A percentile compares a stretch with the other conserved stretches of the same genome.
Evolutionary conservation across 139 green algal species (phyloP).

Genomic region (Desmodesmus armatus): DNA sequence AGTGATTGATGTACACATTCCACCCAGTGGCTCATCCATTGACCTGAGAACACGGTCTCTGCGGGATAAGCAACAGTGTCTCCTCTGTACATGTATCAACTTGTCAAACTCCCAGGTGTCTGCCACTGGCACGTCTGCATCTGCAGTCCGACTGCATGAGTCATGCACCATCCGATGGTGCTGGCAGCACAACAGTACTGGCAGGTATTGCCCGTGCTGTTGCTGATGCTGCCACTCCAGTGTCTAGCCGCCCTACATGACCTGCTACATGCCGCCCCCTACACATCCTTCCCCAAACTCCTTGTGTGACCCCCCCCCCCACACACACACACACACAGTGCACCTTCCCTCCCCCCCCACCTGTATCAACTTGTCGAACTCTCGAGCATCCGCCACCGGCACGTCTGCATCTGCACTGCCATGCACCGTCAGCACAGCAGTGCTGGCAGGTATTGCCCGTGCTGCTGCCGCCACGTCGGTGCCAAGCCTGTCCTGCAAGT

Average conservation of each 20-base stretch:
- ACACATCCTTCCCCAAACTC: no score
- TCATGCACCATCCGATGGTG: no score
- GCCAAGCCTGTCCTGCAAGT: slow-evolving; percentile 21
- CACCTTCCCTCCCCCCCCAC: no score
- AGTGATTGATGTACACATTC: no score
- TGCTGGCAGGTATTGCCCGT: background rate
- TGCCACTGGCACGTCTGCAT: slow-evolving; percentile 41
- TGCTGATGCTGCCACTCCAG: slow-evolving; percentile 31
- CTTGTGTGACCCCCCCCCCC: no score
- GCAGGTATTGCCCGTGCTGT: slow-evolving; percentile 7
- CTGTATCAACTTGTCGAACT: slow-evolving; percentile 1
- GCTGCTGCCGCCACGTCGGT: slow-evolving; percentile 39
- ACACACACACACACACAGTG: no score
- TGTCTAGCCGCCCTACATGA: slow-evolving; percentile 24
- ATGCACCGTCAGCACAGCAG: slow-evolving; percentile 41
- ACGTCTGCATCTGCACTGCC: slow-evolving; percentile 41
- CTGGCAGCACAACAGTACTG: slow-evolving; percentile 25
- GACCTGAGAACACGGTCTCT: no score
- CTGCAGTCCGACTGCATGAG: slow-evolving; percentile 28
- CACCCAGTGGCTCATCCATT: background rate
- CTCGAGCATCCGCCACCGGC: slow-evolving; percentile 20
- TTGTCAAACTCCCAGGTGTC: slow-evolving; percentile 13
- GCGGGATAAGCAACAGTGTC: no score
- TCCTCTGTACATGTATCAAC: slow-evolving; percentile 2
- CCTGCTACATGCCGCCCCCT: no score